Evolutionary conservation across 768 basidiomycete genomes (phyloP).

Genomic region (Trametes elegans): DNA sequence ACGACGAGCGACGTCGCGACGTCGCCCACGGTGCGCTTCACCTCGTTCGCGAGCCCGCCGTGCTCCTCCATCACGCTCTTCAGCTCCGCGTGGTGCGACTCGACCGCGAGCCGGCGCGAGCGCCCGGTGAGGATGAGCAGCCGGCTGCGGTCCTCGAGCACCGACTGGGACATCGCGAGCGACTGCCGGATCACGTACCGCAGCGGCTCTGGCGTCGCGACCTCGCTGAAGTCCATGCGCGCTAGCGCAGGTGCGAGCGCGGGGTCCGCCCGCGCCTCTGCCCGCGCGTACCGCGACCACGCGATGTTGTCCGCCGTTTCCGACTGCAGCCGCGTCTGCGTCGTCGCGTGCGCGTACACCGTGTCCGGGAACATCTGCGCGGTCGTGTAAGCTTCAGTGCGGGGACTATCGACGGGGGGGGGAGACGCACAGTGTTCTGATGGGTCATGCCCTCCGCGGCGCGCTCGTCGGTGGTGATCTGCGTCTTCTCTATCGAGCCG

Average conservation of each 20-base stretch:
- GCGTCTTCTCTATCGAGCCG: constrained; percentile 25
- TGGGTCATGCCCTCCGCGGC: constrained; percentile 11
- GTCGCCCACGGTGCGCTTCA: constrained; percentile 84
- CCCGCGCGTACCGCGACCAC: constrained; percentile 62
- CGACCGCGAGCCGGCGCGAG: constrained; percentile 67
- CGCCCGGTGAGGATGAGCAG: constrained; percentile 72
- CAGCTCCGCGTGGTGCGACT: constrained; percentile 72
- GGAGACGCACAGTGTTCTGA: constrained; percentile 19
- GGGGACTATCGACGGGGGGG: too few relatives aligned
- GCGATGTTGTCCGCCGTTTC: constrained; percentile 81
- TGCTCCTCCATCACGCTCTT: constrained; percentile 58
- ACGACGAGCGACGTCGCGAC: constrained; percentile 76
- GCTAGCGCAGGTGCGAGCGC: constrained; percentile 38
- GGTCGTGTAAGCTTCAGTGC: not conserved
- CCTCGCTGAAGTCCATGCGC: constrained; percentile 62
- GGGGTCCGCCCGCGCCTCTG: constrained; percentile 13
- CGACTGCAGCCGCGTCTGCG: constrained; percentile 68
- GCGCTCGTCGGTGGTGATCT: constrained; percentile 27
- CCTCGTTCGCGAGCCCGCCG: constrained; percentile 54
- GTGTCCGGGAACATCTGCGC: constrained; percentile 56
- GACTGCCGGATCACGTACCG: constrained; percentile 52
- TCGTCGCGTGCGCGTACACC: constrained; percentile 60
- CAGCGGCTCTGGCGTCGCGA: constrained; percentile 56
- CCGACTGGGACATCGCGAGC: constrained; percentile 13
- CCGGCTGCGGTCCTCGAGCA: constrained; percentile 31